Base-by-base conservation (phyloP, 164 flowering plant species). In the Vitis amurensis region DNA sequence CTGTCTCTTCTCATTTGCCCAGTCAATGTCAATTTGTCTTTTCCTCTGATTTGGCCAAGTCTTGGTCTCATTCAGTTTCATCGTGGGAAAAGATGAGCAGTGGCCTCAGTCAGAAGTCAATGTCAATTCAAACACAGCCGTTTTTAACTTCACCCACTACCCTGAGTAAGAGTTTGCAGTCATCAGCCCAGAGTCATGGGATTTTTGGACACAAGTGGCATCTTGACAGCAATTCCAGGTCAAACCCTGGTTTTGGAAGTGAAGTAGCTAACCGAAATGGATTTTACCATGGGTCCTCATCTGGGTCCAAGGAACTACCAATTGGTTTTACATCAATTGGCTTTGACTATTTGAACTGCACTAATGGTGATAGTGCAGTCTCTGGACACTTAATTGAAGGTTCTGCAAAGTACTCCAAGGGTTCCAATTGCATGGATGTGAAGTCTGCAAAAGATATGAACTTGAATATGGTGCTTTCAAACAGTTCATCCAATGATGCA, bases 251-350 rank as follows among this genome's bases (percentile, higher is more conserved):
- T 48, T 71, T 44, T 64, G 78, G 64, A 29, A 67, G 67, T 57
- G 81, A 72, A 5, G 7, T 70, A 17, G 71, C 78, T 13, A 52
- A 29, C 55, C 64, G 31, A 19, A 82, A 82, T 76, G 84, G 85
- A 17, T 79, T 80, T 75, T 74, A 83, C 68, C 60, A 74, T 23
- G 86, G 87, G 55, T 84, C 87, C 4, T 74, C 87, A 16, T 81
- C 84, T 2, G 82, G 79, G 55, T 76, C 81, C 48, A 86, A 81
- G 63, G 87, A 77, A 56, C 69, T 37, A 50, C 62, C 68, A 0
- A 71, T 66, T 67, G 63, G 47, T 27, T 70, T 69, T 64, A 73
- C 82, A 55, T 76, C 83, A 4, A 52, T 48, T 62, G 77, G 81
- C 55, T 73, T 59, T 57, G 73, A 77, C 71, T 49, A 69, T 77